Base-by-base conservation (phyloP, 1,284 basidiomycete species). In the Marasmius sp. region DNA sequence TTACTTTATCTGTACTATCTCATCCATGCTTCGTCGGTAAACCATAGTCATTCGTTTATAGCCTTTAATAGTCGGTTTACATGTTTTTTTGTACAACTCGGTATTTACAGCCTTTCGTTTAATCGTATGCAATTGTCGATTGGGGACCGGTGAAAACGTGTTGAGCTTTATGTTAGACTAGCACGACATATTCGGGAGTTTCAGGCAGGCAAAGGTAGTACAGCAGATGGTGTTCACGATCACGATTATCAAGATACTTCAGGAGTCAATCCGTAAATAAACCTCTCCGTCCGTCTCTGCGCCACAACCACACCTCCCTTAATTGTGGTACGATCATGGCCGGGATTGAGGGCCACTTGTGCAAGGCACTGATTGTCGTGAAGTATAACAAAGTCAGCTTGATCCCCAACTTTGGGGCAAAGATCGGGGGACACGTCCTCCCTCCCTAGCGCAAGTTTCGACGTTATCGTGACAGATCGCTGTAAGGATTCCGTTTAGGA, bases 311-410 rank as follows among this genome's bases (percentile, higher is more conserved):
- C 64, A 41, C 76, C 77, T 38, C 67, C 62, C 53, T 72, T 73
- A 49, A 80, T 75, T 6, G 78, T 79, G 5, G 77, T 79, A 49
- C 77, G 74, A 63, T 78, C 76, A 57, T 74, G 83, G 58, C 74
- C 71, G 33, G 85, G 86, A 64, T 78, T 78, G 36, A 86, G 76
- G 7, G 80, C 80, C 7, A 78, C 81, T 57, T 77, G 75, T 64
- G 79, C 79, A 52, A 84, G 68, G n/a, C 74, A 72, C 41, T 69
- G 66, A 63, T 79, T 79, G 36, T 77, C 79, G 66, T 85, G 85
- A 58, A 88, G 74, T 58, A 88, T 74, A n/a, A 87, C 81, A 61
- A 88, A 85, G 72, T 88, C 82, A 7, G 86, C 84, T 16, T 72
- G 72, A 65, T 79, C 78, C 34, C 80, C 81, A 36, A 71, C 60